phyloP scores from a whole-genome alignment of 495 filamentous ascomycete genomes.

The Parmelia sp. region DNA sequence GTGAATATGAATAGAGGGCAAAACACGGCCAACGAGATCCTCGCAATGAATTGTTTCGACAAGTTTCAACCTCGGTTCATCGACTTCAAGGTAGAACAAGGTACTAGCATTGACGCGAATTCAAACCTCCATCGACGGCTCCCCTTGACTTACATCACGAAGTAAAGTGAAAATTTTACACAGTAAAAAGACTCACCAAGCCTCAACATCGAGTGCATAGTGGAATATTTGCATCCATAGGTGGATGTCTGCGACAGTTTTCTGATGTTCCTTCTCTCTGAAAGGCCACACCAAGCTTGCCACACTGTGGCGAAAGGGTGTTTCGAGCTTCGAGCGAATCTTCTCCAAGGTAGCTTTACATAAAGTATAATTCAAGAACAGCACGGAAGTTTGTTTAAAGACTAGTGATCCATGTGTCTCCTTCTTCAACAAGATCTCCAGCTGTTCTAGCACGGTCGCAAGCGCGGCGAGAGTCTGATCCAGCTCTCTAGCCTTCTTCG shows the following conservation, averaged over 20 bases:
- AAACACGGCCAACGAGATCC: too few relatives aligned
- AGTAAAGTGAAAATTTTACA: too few relatives aligned
- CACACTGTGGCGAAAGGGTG: background rate
- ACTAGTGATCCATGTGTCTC: background rate
- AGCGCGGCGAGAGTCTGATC: background rate
- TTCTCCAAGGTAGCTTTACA: background rate
- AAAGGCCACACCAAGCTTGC: constrained; percentile 1
- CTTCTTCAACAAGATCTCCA: too few relatives aligned
- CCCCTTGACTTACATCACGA: too few relatives aligned
- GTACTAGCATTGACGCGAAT: too few relatives aligned
- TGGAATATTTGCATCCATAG: background rate
- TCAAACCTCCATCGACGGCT: too few relatives aligned
- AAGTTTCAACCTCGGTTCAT: too few relatives aligned
- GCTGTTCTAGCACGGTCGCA: too few relatives aligned
- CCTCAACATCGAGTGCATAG: constrained; percentile 6
- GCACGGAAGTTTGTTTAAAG: constrained; percentile 9
- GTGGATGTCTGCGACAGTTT: background rate
- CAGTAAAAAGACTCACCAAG: background rate
- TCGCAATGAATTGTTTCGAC: too few relatives aligned
- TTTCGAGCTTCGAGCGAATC: background rate
- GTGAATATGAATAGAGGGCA: too few relatives aligned
- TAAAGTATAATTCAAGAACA: background rate
- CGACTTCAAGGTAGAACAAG: too few relatives aligned
- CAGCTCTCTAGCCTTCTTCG: background rate
- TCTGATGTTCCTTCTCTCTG: constrained; percentile 1